Percentiles rank a stretch among this genome's conserved stretches.
These are phyloP conservation scores for Plasmopara halstedii DNA, from an alignment of 352 stramenopile species.

Conservation along the genomic window DNA sequence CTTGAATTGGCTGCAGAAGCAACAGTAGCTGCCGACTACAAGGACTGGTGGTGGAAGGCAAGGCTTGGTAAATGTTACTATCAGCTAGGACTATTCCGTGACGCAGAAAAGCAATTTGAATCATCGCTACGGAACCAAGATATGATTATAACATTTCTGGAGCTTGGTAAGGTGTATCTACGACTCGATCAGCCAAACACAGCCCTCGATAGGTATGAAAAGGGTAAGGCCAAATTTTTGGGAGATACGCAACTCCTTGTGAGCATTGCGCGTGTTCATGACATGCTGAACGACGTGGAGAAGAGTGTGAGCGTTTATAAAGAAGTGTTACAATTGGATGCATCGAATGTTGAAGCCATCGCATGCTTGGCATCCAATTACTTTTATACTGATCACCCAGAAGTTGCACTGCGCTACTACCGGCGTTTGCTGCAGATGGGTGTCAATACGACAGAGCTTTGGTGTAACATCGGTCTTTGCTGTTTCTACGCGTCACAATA, in stretches of 20 bases:
- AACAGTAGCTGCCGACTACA: conserved; percentile 82
- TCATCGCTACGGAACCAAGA: conserved; percentile 80
- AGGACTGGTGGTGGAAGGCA: conserved; percentile 95
- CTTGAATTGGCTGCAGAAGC: conserved; percentile 88
- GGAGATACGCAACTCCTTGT: conserved; percentile 78
- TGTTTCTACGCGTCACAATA: conserved; percentile 93
- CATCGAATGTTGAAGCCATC: conserved; percentile 87
- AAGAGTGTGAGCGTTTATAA: conserved; percentile 79
- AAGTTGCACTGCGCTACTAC: conserved; percentile 91
- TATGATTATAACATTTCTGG: conserved; percentile 87
- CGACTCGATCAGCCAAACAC: conserved; percentile 92
- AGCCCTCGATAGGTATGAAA: conserved; percentile 80
- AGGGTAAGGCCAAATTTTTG: conserved; percentile 57
- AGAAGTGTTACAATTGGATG: conserved; percentile 81
- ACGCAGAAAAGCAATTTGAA: conserved; percentile 91
- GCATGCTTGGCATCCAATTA: conserved; percentile 89
- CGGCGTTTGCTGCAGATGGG: conserved; percentile 90
- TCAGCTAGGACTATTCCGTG: conserved; percentile 87
- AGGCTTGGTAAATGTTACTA: conserved; percentile 93
- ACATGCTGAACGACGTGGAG: conserved; percentile 89
- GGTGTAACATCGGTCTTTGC: conserved; percentile 92
- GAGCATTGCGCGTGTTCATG: conserved; percentile 85
- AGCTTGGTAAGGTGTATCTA: conserved; percentile 93
- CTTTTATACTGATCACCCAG: conserved; percentile 91
- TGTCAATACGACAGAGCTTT: conserved; percentile 87